These are phyloP conservation scores for Benincasa hispida DNA, from an alignment of 306 rosid species.

Conservation along the genomic window DNA sequence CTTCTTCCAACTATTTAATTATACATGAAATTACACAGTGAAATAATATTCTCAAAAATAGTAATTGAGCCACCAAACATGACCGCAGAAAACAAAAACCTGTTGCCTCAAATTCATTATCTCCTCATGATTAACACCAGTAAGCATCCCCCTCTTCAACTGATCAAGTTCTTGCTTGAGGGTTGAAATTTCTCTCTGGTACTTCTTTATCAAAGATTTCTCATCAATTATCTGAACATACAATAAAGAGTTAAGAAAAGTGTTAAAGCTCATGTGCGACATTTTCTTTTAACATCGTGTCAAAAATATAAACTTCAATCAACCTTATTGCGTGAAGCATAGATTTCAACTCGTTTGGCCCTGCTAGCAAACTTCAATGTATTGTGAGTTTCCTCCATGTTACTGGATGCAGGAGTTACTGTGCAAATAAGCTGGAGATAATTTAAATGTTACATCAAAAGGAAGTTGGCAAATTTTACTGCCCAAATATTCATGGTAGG, in stretches of 20 bases:
- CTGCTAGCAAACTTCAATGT: conserved; percentile 98
- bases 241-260: conserved; percentile 8
- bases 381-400: conserved; percentile 99
- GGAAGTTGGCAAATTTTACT: conserved; percentile 1
- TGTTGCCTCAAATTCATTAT: conserved; percentile 70
- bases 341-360: conserved; percentile 96
- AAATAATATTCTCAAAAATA: not conserved
- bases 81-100: conserved; percentile 34
- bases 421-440: conserved; percentile 91
- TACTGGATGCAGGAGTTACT: conserved; percentile 96
- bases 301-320: conserved; percentile 9
- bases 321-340: conserved; percentile 94
- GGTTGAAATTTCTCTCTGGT: conserved; percentile 86
- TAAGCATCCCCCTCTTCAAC: conserved; percentile 65
- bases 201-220: conserved; percentile 91
- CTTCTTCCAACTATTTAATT: conserved; percentile 75
- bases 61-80: not conserved
- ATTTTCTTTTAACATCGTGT: not conserved
- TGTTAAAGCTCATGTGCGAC: not conserved
- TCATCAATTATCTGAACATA: conserved; percentile 84
- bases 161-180: conserved; percentile 97
- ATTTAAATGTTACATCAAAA: conserved; percentile 12
- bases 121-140: conserved; percentile 87
- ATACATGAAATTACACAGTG: not conserved
- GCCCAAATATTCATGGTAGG: not conserved